A percentile compares a stretch with the other conserved stretches of the same genome.
Conservation (phyloP, 176 grass and related monocot species). For the Eleusine coracana region DNA sequence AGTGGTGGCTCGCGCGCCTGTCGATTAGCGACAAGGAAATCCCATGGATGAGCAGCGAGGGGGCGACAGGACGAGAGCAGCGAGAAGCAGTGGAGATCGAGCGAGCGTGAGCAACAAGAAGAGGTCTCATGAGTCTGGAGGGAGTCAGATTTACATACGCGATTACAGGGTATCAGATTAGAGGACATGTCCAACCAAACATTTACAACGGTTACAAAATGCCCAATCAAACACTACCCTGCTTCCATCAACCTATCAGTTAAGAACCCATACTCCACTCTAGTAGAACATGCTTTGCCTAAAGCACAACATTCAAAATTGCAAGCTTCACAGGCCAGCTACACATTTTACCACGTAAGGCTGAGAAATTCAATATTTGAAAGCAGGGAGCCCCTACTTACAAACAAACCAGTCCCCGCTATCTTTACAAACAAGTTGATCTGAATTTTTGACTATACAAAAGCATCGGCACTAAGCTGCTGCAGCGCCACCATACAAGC, state of each 20-base stretch:
- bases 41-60: no score
- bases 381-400: not conserved
- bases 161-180: no score
- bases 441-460: not conserved
- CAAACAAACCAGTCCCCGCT: not conserved
- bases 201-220: no score
- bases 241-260: not conserved
- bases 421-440: not conserved
- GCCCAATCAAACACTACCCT: no score
- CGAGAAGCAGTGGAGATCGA: no score
- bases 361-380: not conserved
- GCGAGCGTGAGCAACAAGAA: no score
- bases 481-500: not conserved
- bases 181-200: no score
- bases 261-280: not conserved
- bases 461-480: not conserved
- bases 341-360: slow-evolving; percentile 9
- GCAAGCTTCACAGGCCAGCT: not conserved
- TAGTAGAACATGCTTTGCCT: not conserved
- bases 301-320: not conserved
- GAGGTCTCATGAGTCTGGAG: no score
- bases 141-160: no score
- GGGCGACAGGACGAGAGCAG: no score
- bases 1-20: no score
- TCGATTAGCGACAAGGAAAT: no score